phyloP scores from a whole-genome alignment of 352 stramenopile species.

The Peronospora farinosa region DNA sequence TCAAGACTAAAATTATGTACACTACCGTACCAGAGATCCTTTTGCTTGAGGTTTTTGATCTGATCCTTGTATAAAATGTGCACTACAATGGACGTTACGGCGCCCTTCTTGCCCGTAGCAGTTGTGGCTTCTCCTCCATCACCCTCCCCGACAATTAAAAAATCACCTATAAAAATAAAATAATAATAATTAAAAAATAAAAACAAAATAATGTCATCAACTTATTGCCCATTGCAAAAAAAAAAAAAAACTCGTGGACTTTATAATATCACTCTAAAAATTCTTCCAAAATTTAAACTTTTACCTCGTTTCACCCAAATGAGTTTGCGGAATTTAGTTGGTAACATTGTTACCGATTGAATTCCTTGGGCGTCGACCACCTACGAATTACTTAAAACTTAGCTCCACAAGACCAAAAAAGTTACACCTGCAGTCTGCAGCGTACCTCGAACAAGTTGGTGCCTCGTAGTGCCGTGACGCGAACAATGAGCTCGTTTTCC shows the following conservation, averaged over 20 bases:
- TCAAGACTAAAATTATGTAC: background rate
- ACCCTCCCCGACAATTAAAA: constrained; percentile 89
- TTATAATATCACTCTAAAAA: background rate
- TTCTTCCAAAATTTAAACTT: background rate
- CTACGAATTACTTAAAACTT: constrained; percentile 23
- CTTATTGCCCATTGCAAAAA: background rate
- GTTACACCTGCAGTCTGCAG: background rate
- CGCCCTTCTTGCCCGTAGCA: constrained; percentile 79
- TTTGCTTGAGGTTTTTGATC: constrained; percentile 94
- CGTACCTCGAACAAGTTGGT: constrained; percentile 95
- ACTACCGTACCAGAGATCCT: constrained; percentile 82
- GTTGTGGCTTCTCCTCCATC: constrained; percentile 61
- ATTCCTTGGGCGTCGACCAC: constrained; percentile 53
- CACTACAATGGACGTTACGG: constrained; percentile 88
- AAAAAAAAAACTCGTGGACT: background rate
- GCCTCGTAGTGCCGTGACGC: constrained; percentile 88
- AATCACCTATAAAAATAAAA: constrained; percentile 77
- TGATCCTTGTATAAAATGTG: constrained; percentile 99
- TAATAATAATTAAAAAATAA: background rate
- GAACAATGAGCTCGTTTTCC: constrained; percentile 88
- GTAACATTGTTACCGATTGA: constrained; percentile 90
- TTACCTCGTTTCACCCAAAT: constrained; percentile 95
- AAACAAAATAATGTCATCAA: background rate
- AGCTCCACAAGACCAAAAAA: background rate
- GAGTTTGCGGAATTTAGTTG: constrained; percentile 97